Evolutionary conservation across 1,284 basidiomycete species (phyloP).

Genomic region (Boletellus deceptivus): DNA sequence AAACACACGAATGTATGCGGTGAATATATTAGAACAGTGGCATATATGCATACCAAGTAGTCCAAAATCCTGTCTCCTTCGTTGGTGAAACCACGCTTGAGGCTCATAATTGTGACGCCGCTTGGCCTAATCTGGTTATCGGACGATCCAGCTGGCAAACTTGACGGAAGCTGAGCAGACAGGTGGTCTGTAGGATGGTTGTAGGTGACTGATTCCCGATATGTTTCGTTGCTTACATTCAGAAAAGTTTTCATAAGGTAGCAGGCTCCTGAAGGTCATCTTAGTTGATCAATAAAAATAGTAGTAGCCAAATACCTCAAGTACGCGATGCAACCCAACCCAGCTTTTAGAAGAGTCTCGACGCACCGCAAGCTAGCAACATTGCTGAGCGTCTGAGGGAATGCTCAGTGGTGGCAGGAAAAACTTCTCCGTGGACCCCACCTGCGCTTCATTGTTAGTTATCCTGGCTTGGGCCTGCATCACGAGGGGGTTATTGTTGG

Average conservation of each 20-base stretch:
- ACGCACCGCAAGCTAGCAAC: constrained; percentile 65
- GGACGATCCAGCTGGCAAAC: constrained; percentile 18
- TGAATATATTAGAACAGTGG: background rate
- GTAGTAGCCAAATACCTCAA: constrained; percentile 47
- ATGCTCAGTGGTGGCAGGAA: constrained; percentile 8
- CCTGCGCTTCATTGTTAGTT: constrained; percentile 29
- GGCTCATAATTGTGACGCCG: constrained; percentile 50
- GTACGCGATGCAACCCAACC: constrained; percentile 75
- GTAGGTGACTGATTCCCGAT: background rate
- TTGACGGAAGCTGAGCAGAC: constrained; percentile 27
- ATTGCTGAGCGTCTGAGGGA: constrained; percentile 46
- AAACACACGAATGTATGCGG: constrained; percentile 9
- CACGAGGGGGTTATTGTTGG: background rate
- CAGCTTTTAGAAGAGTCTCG: constrained; percentile 68
- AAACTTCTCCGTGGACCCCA: constrained; percentile 4
- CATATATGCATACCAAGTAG: constrained; percentile 58
- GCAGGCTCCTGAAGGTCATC: constrained; percentile 37
- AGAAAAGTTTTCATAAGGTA: constrained; percentile 79
- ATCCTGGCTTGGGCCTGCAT: constrained; percentile 30
- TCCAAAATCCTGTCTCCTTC: constrained; percentile 79
- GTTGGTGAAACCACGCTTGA: constrained; percentile 71
- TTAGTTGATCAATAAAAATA: constrained; percentile 8
- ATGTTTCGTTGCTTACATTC: constrained; percentile 46
- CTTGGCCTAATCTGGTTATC: constrained; percentile 23
- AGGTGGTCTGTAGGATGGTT: constrained; percentile 25